Evolutionary conservation across 2,329 filamentous ascomycete species (phyloP), one percentile per base, ranked within the genome.

Genomic region (Phoma sp.): DNA sequence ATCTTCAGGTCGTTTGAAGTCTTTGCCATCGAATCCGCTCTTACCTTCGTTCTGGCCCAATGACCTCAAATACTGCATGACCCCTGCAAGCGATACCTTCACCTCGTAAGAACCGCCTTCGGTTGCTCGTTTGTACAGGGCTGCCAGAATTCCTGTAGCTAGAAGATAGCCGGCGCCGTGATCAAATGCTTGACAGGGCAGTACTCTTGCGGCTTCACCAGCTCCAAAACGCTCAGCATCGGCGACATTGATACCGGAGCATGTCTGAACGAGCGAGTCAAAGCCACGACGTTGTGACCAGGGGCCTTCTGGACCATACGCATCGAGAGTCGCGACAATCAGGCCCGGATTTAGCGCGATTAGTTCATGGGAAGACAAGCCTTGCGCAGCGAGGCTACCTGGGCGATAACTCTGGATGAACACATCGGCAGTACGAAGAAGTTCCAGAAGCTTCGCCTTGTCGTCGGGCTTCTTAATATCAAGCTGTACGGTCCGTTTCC

Each of bases 161-260:
- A 87, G 74, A 17, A 86, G 73, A 47, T 83, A 86, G 0, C 84
- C 84, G 0, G 76, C 76, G 0, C 77, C 81, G 55, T 86, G 82
- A 62, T 87, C 84, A 0, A 86, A 74, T 0, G 80, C 83, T 66
- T 86, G 84, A 47, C 80, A 83, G 0, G 84, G 84, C 26, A 78
- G 71, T 0, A 77, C 69, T 1, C 76, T 75, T 0, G 79, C 78
- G 0, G 70, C 48, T 39, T 79, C 77, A 0, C 74, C 76, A 0
- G 64, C 53, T 2, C 73, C 77, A 18, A 66, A 77, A 38, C 79
- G 76, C 49, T 80, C 74, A 0, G 83, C 83, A 60, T 86, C 83
- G 0, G 80, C 81, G 1, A 83, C 73, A 37, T 85, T 85, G 66
- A 85, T 78, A 0, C 83, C 84, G 0, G 80, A 79, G 48, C 79